These are phyloP conservation scores for Ophiocordyceps robertsii DNA, from an alignment of 2,329 filamentous ascomycete genomes.

Conservation along the genomic window DNA sequence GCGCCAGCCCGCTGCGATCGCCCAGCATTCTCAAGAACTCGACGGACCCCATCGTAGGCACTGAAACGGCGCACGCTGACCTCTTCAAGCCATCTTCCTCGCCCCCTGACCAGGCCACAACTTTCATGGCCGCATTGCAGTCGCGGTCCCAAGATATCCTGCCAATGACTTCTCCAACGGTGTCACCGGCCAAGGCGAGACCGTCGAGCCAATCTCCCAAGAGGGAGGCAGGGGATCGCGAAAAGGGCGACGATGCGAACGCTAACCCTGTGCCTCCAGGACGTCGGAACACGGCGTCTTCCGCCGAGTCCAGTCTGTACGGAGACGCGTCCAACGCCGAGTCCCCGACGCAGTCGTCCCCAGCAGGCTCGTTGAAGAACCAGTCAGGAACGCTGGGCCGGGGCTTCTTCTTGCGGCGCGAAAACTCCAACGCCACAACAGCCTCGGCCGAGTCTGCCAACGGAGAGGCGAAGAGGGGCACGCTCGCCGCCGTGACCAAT, in stretches of 20 bases:
- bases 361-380: conserved; percentile 23
- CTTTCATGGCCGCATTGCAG: conserved; percentile 56
- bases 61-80: conserved; percentile 54
- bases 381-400: conserved; percentile 25
- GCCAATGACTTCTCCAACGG: conserved; percentile 29
- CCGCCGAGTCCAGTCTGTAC: conserved; percentile 15
- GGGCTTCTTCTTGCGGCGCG: conserved; percentile 25
- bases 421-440: conserved; percentile 19
- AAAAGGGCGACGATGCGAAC: conserved; percentile 18
- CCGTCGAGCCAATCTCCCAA: conserved; percentile 33
- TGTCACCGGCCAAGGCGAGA: conserved; percentile 19
- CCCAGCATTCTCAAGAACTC: conserved; percentile 27
- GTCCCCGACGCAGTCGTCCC: conserved; percentile 16
- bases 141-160: conserved; percentile 44
- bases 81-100: conserved; percentile 43
- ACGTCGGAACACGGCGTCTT: conserved; percentile 25
- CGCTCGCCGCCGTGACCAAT: conserved; percentile 40
- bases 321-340: conserved; percentile 9
- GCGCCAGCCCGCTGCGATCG: conserved; percentile 19
- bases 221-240: conserved; percentile 26
- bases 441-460: conserved; percentile 21
- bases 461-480: conserved; percentile 30
- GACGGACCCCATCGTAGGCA: conserved; percentile 51
- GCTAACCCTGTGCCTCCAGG: conserved; percentile 12
- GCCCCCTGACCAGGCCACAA: conserved; percentile 45